Evolutionary conservation across 2,329 filamentous ascomycete species (phyloP).

Genomic region (Colletotrichum filicis): DNA sequence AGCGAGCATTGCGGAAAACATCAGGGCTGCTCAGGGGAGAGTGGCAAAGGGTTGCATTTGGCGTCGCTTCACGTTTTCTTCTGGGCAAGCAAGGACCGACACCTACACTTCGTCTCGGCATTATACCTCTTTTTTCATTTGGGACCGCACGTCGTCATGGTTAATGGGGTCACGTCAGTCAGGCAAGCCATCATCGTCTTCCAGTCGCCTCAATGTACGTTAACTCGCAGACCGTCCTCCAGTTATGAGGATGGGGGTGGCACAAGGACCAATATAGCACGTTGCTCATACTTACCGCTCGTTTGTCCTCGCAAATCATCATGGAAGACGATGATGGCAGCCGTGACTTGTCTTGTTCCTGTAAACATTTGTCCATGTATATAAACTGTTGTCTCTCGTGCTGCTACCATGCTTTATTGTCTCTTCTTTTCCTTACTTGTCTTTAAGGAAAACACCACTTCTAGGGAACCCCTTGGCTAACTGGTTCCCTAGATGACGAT

Average conservation of each 20-base stretch:
- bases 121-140: constrained; percentile 35
- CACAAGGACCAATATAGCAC: constrained; percentile 60
- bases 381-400: constrained; percentile 48
- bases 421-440: constrained; percentile 38
- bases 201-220: constrained; percentile 72
- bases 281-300: constrained; percentile 48
- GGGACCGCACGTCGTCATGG: constrained; percentile 44
- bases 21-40: constrained; percentile 37
- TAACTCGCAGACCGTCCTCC: constrained; percentile 59
- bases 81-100: constrained; percentile 35
- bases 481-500: constrained; percentile 67
- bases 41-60: constrained; percentile 46
- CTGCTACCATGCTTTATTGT: constrained; percentile 36
- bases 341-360: constrained; percentile 65
- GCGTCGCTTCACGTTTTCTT: constrained; percentile 36
- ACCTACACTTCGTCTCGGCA: constrained; percentile 37
- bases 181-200: constrained; percentile 80
- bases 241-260: constrained; percentile 45
- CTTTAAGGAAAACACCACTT: constrained; percentile 18
- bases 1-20: constrained; percentile 55
- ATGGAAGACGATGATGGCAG: constrained; percentile 73
- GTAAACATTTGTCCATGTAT: constrained; percentile 49
- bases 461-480: constrained; percentile 51
- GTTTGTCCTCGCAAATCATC: constrained; percentile 37
- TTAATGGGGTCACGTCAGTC: constrained; percentile 55